phyloP scores from a whole-genome alignment of 2,329 filamentous ascomycete species.

The Davidsoniella eucalypti region DNA sequence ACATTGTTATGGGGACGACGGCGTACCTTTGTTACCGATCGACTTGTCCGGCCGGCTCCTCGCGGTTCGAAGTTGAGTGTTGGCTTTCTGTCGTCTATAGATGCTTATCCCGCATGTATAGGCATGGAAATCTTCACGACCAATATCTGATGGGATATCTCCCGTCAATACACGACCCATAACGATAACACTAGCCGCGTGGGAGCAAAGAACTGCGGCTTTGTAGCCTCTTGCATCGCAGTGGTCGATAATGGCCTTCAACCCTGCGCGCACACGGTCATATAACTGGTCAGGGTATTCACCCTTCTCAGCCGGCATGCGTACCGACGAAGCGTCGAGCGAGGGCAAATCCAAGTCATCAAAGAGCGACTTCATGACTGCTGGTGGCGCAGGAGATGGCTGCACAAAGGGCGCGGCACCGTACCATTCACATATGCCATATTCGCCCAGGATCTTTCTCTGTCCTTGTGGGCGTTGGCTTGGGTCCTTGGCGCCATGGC shows the following conservation, averaged over 20 bases:
- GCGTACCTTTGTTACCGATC: background rate
- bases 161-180: slow-evolving; percentile 73
- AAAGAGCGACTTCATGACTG: slow-evolving; percentile 50
- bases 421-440: slow-evolving; percentile 71
- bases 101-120: slow-evolving; percentile 69
- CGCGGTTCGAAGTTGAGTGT: too few species aligned
- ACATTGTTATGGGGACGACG: background rate
- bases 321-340: slow-evolving; percentile 48
- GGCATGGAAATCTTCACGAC: slow-evolving; percentile 65
- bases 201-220: slow-evolving; percentile 66
- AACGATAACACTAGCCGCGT: slow-evolving; percentile 80
- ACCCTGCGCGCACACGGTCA: slow-evolving; percentile 54
- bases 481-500: slow-evolving; percentile 20
- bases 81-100: slow-evolving; percentile 23
- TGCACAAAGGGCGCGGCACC: slow-evolving; percentile 74
- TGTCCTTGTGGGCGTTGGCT: slow-evolving; percentile 14
- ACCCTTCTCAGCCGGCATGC: slow-evolving; percentile 35
- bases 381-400: slow-evolving; percentile 53
- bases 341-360: slow-evolving; percentile 43
- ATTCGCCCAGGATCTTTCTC: slow-evolving; percentile 35
- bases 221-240: slow-evolving; percentile 55
- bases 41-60: background rate
- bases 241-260: slow-evolving; percentile 53
- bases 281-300: slow-evolving; percentile 71
- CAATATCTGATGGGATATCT: slow-evolving; percentile 51